A percentile compares a stretch with the other conserved stretches of the same genome.
These are phyloP conservation scores for Entomortierella lignicola DNA, from an alignment of 192 early-diverging fungal species.

Conservation along the genomic window DNA sequence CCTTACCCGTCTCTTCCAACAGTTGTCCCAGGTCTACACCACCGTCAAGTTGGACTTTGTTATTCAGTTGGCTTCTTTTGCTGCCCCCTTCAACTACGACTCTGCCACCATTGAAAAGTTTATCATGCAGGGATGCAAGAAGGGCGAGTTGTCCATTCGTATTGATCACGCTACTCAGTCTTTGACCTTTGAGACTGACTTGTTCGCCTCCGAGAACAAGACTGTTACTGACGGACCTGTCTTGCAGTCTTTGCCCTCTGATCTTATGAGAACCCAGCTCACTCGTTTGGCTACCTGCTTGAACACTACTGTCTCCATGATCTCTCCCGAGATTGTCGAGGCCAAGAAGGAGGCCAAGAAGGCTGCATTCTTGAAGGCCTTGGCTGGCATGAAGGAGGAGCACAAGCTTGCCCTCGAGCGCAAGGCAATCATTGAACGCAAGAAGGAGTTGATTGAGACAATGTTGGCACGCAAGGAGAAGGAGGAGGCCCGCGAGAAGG, in stretches of 20 bases:
- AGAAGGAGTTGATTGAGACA: conserved; percentile 83
- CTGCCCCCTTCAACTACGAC: conserved; percentile 85
- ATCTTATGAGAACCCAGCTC: conserved; percentile 94
- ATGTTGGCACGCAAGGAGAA: conserved; percentile 83
- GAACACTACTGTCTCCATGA: conserved; percentile 85
- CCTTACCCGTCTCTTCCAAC: conserved; percentile 97
- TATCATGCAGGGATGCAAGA: conserved; percentile 97
- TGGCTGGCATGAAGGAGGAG: conserved; percentile 83
- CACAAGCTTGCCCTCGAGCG: conserved; percentile 79
- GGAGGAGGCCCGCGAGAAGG: conserved; percentile 82
- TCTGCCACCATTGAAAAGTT: conserved; percentile 95
- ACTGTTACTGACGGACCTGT: conserved; percentile 84
- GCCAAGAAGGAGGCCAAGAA: conserved; percentile 74
- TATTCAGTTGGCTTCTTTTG: conserved; percentile 88
- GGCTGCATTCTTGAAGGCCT: conserved; percentile 75
- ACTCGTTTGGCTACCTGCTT: conserved; percentile 87
- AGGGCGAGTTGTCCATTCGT: conserved; percentile 95
- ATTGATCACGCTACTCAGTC: conserved; percentile 92
- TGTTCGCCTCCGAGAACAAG: conserved; percentile 82
- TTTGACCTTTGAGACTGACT: conserved; percentile 93
- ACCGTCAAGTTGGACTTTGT: conserved; percentile 96
- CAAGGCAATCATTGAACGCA: conserved; percentile 88
- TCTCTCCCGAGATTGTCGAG: conserved; percentile 80
- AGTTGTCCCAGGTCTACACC: conserved; percentile 98
- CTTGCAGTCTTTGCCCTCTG: conserved; percentile 86